Evolutionary conservation across 371 early-diverging fungal genomes (phyloP), one percentile per base, ranked within the genome.

Genomic region (Chytridium lagenaria): DNA sequence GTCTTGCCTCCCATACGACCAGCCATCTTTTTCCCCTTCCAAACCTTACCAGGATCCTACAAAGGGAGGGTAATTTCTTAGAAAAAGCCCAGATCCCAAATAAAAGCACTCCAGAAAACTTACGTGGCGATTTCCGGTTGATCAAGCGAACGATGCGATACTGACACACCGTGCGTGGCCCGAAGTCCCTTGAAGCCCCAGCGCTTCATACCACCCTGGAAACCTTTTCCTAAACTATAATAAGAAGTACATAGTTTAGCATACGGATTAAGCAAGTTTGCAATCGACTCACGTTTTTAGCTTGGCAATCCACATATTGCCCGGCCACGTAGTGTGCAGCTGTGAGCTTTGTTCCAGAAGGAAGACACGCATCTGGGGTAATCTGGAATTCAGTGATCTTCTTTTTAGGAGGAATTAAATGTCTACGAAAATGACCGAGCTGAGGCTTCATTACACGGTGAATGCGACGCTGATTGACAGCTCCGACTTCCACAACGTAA

Each of bases 1-100:
- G 81, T 89, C 44, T 93, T 87, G 69, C 93, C 93, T 70, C 98
- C 98, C 92, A 98, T 92, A 33, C 94, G 90, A 63, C 98, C 98
- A 26, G 98, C 91, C 98, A 98, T 98, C 83, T 98, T 98, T 85
- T 96, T 98, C 30, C 98, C 98, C 78, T 93, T 93, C 80, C 92
- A 96, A 61, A 97, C 97, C 63, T 89, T 91, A 39, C 96, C 96
- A 59, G 98, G 98, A 71, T 88, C 86, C 84, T 90, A 59, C 15
- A 52, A 16, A n/a, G 31, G 16, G 5, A 16, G 55, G 51, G 28
- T 68, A 23, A 19, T n/a, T n/a, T n/a, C n/a, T n/a, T n/a, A n/a
- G n/a, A 50, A 67, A 33, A 39, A 37, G 26, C 36, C 33, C 16
- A 16, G 33, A 26, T 36, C 50, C 38, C 1, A 28, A 16, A 15